These are phyloP conservation scores for Xylariaceae sp. DNA, from an alignment of 2,329 filamentous ascomycete genomes.

Conservation along the genomic window DNA sequence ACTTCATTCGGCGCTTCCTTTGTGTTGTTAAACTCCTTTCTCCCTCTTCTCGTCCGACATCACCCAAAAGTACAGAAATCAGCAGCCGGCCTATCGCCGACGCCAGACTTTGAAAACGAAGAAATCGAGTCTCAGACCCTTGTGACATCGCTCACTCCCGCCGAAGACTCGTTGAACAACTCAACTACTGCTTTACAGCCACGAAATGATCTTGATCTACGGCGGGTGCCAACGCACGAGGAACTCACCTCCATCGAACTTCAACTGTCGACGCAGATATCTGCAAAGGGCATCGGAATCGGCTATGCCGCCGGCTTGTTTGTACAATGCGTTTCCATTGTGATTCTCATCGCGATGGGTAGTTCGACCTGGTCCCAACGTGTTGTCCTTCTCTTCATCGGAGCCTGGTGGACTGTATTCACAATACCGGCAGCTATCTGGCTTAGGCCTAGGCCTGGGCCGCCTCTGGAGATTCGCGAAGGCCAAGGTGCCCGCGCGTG, in stretches of 20 bases:
- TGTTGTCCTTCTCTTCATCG: slow-evolving; percentile 83
- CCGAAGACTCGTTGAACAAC: slow-evolving; percentile 38
- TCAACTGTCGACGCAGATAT: slow-evolving; percentile 84
- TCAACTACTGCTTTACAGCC: slow-evolving; percentile 53
- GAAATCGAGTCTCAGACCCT: slow-evolving; percentile 41
- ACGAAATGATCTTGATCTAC: slow-evolving; percentile 39
- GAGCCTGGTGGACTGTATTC: slow-evolving; percentile 91
- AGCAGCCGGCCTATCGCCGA: slow-evolving; percentile 27
- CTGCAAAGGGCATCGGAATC: slow-evolving; percentile 88
- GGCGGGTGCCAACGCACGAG: slow-evolving; percentile 45
- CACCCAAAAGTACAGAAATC: slow-evolving; percentile 60
- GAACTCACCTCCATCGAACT: slow-evolving; percentile 68
- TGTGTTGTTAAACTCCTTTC: slow-evolving; percentile 91
- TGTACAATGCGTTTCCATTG: slow-evolving; percentile 79
- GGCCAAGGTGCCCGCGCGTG: slow-evolving; percentile 51
- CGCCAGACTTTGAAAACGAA: slow-evolving; percentile 34
- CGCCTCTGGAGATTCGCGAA: slow-evolving; percentile 64
- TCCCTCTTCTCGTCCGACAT: slow-evolving; percentile 86
- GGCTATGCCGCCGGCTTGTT: slow-evolving; percentile 88
- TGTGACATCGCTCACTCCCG: slow-evolving; percentile 39
- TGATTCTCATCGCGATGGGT: slow-evolving; percentile 71
- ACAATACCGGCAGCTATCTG: slow-evolving; percentile 86
- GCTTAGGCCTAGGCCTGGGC: slow-evolving; percentile 86
- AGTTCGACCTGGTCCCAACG: slow-evolving; percentile 85
- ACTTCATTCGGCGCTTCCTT: slow-evolving; percentile 95